Base-by-base conservation (phyloP, 2,329 filamentous ascomycete species). In the Hypoxylon sp. region DNA sequence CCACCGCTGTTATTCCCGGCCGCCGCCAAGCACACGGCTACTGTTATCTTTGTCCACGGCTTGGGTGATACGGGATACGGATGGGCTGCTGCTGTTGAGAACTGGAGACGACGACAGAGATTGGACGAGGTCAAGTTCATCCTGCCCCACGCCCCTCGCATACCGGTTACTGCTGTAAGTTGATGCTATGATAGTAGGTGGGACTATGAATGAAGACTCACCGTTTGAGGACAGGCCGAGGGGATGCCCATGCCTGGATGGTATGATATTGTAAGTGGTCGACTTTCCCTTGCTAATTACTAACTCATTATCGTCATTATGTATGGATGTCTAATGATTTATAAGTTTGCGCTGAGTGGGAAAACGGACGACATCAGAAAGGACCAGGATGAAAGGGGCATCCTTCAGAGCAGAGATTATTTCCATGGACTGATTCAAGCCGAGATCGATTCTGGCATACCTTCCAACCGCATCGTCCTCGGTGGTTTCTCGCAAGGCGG, bases 91-190 rank as follows among this genome's bases (percentile, higher is more conserved):
- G 88, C 96, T 19, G 94, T 96, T 33, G 91, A 97, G 84, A 94
- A 95, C 81, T 98, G 92, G 91, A 90, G 94, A 61, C 87, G 91
- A 35, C 88, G 92, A 57, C 88, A 90, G 79, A 91, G 91, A 77
- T 93, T 98, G 71, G 89, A 94, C 64, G 92, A 98, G 81, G 93
- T 97, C 79, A 92, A 95, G 78, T 98, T 98, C 80, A 89, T 99
- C 77, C 91, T 99, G 80, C 96, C 96, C 14, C 93, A 97, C 82
- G 96, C 96, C 29, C 94, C 95, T 4, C 82, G 81, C 39, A 96
- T 97, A 59, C 94, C 94, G 33, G 93, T 98, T 78, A 94, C 94
- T n/a, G 84, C 90, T 75, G 91, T 94, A 81, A 76, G 87, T 82
- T 48, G n/a, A 24, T 48, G 44, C 42, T 35, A 17, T 48, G 26